Evolutionary conservation across 148 eudicot genomes (phyloP).

Genomic region (Diospyros lotus): DNA sequence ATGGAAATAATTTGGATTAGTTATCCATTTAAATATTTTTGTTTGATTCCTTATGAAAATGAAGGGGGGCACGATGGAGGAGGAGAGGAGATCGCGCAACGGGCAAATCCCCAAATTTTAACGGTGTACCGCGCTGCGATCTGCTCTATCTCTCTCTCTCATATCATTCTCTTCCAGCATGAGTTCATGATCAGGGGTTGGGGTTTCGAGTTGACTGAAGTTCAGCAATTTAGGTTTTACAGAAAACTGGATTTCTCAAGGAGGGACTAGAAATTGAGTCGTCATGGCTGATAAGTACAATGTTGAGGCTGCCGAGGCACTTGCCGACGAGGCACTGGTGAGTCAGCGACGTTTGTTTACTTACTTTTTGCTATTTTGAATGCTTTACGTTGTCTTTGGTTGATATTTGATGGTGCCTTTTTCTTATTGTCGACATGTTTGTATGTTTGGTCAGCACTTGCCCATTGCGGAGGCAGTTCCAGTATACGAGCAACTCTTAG

Average conservation of each 20-base stretch:
- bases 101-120: too few relatives aligned
- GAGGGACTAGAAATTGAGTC: not conserved
- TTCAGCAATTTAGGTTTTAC: not conserved
- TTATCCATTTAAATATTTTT: too few relatives aligned
- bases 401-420: not conserved
- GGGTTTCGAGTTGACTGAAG: too few relatives aligned
- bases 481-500: constrained; percentile 77
- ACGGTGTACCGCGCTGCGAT: too few relatives aligned
- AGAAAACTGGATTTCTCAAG: not conserved
- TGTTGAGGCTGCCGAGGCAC: constrained; percentile 79
- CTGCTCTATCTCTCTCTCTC: too few relatives aligned
- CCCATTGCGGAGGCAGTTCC: constrained; percentile 73
- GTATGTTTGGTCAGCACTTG: constrained; percentile 40
- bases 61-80: too few relatives aligned
- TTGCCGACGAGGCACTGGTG: constrained; percentile 84
- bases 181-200: too few relatives aligned
- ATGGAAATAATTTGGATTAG: too few relatives aligned
- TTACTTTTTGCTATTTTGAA: not conserved
- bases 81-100: too few relatives aligned
- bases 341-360: not conserved
- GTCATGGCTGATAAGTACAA: constrained; percentile 53
- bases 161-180: too few relatives aligned
- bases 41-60: too few relatives aligned
- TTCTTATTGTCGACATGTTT: not conserved
- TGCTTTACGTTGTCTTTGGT: not conserved